phyloP scores from a whole-genome alignment of 305 asterid species.

The Solanum aculeatissimum region DNA sequence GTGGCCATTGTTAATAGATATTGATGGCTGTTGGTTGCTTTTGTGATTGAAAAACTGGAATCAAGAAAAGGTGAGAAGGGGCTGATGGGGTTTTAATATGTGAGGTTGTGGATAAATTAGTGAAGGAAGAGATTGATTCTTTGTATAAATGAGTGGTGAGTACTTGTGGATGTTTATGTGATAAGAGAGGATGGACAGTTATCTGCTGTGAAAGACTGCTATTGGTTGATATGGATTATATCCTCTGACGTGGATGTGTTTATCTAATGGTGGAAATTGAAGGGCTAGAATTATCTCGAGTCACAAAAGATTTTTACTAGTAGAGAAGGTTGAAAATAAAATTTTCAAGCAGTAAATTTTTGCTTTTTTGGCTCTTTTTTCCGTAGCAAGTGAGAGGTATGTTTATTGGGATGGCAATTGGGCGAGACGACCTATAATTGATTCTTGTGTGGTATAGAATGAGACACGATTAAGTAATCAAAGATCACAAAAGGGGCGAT shows the following conservation, averaged over 20 bases:
- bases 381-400: too few relatives aligned
- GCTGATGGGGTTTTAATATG: constrained; percentile 20
- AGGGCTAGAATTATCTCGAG: background rate
- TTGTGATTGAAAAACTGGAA: background rate
- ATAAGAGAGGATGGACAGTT: constrained; percentile 24
- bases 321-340: background rate
- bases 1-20: constrained; percentile 33
- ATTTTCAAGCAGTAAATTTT: background rate
- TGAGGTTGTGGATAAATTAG: background rate
- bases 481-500: background rate
- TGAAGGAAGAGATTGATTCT: background rate
- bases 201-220: constrained; percentile 11
- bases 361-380: background rate
- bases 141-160: constrained; percentile 18
- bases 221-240: constrained; percentile 30
- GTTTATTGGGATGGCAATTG: too few relatives aligned
- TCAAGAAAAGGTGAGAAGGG: constrained; percentile 10
- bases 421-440: background rate
- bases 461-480: background rate
- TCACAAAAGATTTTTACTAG: background rate
- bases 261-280: constrained; percentile 11
- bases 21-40: background rate
- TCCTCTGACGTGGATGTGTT: constrained; percentile 29
- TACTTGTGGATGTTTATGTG: constrained; percentile 5
- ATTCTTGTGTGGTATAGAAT: background rate